These are phyloP conservation scores for Coemansia sp. DNA, from an alignment of 192 early-diverging fungal genomes.

Conservation along the genomic window DNA sequence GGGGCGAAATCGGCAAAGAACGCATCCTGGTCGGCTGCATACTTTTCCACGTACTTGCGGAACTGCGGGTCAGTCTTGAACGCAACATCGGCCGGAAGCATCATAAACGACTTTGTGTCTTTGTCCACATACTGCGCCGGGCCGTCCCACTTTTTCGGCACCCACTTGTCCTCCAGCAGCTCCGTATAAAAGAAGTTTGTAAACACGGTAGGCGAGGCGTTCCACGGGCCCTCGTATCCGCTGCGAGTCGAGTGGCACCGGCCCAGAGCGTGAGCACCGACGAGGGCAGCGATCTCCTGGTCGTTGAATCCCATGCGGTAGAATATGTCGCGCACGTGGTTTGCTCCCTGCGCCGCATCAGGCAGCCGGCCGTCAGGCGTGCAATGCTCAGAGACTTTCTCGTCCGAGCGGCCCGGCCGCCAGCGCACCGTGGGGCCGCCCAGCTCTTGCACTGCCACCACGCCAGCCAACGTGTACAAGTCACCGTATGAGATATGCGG, in stretches of 20 bases:
- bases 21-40: slow-evolving; percentile 79
- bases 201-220: slow-evolving; percentile 81
- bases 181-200: slow-evolving; percentile 87
- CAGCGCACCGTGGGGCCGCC: slow-evolving; percentile 77
- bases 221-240: slow-evolving; percentile 90
- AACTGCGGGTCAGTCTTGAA: slow-evolving; percentile 68
- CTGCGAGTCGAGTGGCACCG: slow-evolving; percentile 74
- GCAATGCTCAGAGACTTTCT: slow-evolving; percentile 43
- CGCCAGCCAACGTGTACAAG: slow-evolving; percentile 79
- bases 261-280: slow-evolving; percentile 75
- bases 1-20: slow-evolving; percentile 92
- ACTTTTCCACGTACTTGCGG: slow-evolving; percentile 75
- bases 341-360: slow-evolving; percentile 64
- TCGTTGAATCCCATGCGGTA: slow-evolving; percentile 80
- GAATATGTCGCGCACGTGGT: slow-evolving; percentile 76
- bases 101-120: slow-evolving; percentile 62
- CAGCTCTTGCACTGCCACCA: slow-evolving; percentile 71
- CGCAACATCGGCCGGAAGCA: slow-evolving; percentile 73
- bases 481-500: slow-evolving; percentile 82
- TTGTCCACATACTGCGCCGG: slow-evolving; percentile 89
- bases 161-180: slow-evolving; percentile 78
- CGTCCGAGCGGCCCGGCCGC: slow-evolving; percentile 66
- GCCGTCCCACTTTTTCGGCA: slow-evolving; percentile 76
- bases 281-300: slow-evolving; percentile 80
- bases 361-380: slow-evolving; percentile 79